Percentiles rank a stretch among this genome's conserved stretches.
phyloP scores from a whole-genome alignment of 768 basidiomycete genomes.

The Suillus fuscotomentosus region DNA sequence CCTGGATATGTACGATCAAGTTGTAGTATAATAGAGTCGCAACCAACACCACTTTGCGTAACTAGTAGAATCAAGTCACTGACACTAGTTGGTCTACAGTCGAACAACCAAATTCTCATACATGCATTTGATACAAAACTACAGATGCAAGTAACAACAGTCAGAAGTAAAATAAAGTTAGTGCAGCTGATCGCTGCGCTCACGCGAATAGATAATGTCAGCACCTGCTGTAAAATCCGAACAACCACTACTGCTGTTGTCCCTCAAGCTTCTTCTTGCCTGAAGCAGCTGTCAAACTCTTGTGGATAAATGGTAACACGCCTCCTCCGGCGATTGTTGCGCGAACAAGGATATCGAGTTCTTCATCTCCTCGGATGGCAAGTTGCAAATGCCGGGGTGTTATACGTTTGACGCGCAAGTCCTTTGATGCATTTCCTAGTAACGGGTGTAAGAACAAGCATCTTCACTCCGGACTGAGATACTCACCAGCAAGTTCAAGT shows the following conservation, averaged over 20 bases:
- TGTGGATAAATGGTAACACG: constrained; percentile 87
- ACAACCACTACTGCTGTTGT: constrained; percentile 15
- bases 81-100: background rate
- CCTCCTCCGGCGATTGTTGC: constrained; percentile 94
- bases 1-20: background rate
- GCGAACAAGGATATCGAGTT: constrained; percentile 91
- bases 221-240: constrained; percentile 3
- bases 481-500: constrained; percentile 87
- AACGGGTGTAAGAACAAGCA: background rate
- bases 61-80: background rate
- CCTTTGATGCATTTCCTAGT: constrained; percentile 93
- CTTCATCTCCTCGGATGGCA: constrained; percentile 96
- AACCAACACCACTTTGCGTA: background rate
- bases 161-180: background rate
- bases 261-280: constrained; percentile 48
- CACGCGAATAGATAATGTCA: background rate
- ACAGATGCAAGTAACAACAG: constrained; percentile 1
- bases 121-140: constrained; percentile 3
- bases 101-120: background rate
- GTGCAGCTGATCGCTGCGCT: background rate
- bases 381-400: constrained; percentile 95
- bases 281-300: constrained; percentile 60
- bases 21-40: background rate
- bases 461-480: background rate
- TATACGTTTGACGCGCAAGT: constrained; percentile 96